Percentiles rank a stretch among this genome's conserved stretches.
Conservation (phyloP, 2,329 filamentous ascomycete genomes). For the Penicillium sp. region DNA sequence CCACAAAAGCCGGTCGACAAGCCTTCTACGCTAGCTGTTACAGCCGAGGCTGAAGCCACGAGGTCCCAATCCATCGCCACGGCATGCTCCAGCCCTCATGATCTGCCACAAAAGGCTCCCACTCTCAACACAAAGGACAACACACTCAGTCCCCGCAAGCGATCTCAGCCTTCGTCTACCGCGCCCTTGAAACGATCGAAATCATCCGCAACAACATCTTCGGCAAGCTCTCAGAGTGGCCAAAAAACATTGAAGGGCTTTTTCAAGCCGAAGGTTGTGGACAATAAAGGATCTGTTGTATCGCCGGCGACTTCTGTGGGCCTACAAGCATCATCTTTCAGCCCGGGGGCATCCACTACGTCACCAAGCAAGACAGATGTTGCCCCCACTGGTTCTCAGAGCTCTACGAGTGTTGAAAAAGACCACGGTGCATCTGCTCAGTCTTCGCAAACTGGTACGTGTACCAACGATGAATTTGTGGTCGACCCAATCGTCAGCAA, state of each 20-base stretch:
- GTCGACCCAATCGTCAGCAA: slow-evolving; percentile 70
- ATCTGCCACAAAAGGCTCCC: not conserved
- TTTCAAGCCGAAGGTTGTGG: slow-evolving; percentile 65
- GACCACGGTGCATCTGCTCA: not conserved
- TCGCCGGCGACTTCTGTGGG: not conserved
- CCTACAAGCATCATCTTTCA: not conserved
- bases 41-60: not conserved
- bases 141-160: slow-evolving; percentile 35
- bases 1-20: slow-evolving; percentile 14
- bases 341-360: not conserved
- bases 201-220: slow-evolving; percentile 30
- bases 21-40: not conserved
- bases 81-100: not conserved
- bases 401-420: not conserved
- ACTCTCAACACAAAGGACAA: not conserved
- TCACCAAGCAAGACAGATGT: not conserved
- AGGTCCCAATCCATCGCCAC: not conserved
- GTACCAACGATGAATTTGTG: slow-evolving; percentile 51
- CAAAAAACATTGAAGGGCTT: slow-evolving; percentile 74
- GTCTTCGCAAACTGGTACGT: slow-evolving; percentile 16
- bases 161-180: slow-evolving; percentile 36
- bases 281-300: not conserved
- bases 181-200: slow-evolving; percentile 55
- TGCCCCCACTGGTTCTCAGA: not conserved
- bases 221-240: slow-evolving; percentile 42